Evolutionary conservation across 169 alveolate species (phyloP), one percentile per base, ranked within the genome.

Genomic region (Plasmodium coatneyi): DNA sequence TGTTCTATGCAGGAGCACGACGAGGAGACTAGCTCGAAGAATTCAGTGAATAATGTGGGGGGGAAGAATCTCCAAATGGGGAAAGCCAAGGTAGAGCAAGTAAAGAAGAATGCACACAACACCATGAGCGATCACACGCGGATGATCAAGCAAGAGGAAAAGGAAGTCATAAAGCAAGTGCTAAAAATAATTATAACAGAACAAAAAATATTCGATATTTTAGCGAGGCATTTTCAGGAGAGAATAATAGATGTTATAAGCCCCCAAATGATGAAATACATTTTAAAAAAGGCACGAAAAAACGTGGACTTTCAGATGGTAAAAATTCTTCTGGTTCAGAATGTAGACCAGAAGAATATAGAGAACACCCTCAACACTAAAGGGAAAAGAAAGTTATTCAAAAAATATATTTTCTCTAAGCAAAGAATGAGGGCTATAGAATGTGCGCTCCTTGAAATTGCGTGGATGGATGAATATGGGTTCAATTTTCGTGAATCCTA

Each of bases 291-390:
- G 76, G 41, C 84, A 16, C n/a, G 16, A 86, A 74, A 76, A 74
- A 52, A 86, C 5, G 70, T 86, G 5, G 71, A 86, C 25, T 28
- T 86, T 10, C 76, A 16, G 36, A 39, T 41, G 56, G 19, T 86
- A n/a, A 39, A 76, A 43, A 19, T 54, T 9, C 66, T 86, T 2
- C 30, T 86, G 16, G 54, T 86, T 9, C 60, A 19, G 16, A 86
- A 76, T 54, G 80, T 86, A 2, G 93, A 86, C 54, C n/a, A 32
- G n/a, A 86, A 86, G 7, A 52, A 78, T 46, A 28, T 86, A 39
- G 36, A 72, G 4, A 49, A n/a, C 19, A 86, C 93, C 14, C 0
- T 86, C 0, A 49, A 74, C 34, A 74, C 86, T 34, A 86, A 76
- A 9, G 80, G 71, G 39, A 86, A 86, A 56, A 52, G 79, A n/a